phyloP scores from a whole-genome alignment of 164 flowering plant species.

The Echeveria elegans region DNA sequence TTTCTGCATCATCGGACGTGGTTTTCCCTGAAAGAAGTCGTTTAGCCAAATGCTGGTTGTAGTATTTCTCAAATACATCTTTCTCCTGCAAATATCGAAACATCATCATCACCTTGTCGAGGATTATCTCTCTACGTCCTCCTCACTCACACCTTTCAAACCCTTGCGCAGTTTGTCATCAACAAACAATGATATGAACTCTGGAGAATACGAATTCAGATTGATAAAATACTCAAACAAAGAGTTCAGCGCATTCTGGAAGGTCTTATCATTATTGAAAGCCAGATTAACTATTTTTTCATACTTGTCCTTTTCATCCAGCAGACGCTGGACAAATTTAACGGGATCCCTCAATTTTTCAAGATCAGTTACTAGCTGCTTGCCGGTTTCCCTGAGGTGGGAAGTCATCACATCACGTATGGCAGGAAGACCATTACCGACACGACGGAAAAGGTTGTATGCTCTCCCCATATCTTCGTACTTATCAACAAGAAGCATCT shows the following conservation, averaged over 20 bases:
- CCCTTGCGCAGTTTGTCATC: no score
- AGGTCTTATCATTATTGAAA: slow-evolving; percentile 75
- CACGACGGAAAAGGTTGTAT: slow-evolving; percentile 72
- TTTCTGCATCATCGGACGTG: slow-evolving; percentile 42
- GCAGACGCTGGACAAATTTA: slow-evolving; percentile 72
- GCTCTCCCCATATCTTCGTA: slow-evolving; percentile 78
- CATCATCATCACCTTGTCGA: slow-evolving; percentile 45
- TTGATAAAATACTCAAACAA: no score
- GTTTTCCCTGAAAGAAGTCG: slow-evolving; percentile 39
- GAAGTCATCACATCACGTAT: slow-evolving; percentile 83
- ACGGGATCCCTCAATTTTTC: slow-evolving; percentile 85
- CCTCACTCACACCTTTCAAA: slow-evolving; percentile 43
- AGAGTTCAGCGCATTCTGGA: no score
- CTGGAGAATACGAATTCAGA: no score
- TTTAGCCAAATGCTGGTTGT: slow-evolving; percentile 43
- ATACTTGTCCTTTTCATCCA: no score
- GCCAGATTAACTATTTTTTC: slow-evolving; percentile 60
- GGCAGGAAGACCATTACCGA: slow-evolving; percentile 55
- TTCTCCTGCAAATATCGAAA: slow-evolving; percentile 52
- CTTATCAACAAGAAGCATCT: slow-evolving; percentile 83
- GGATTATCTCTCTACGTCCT: slow-evolving; percentile 34
- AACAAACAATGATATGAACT: slow-evolving; percentile 42
- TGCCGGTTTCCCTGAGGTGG: slow-evolving; percentile 72
- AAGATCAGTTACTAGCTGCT: slow-evolving; percentile 78
- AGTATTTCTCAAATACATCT: slow-evolving; percentile 45